phyloP scores from a whole-genome alignment of 2,329 filamentous ascomycete genomes.

The Chaetothyriales sp. region DNA sequence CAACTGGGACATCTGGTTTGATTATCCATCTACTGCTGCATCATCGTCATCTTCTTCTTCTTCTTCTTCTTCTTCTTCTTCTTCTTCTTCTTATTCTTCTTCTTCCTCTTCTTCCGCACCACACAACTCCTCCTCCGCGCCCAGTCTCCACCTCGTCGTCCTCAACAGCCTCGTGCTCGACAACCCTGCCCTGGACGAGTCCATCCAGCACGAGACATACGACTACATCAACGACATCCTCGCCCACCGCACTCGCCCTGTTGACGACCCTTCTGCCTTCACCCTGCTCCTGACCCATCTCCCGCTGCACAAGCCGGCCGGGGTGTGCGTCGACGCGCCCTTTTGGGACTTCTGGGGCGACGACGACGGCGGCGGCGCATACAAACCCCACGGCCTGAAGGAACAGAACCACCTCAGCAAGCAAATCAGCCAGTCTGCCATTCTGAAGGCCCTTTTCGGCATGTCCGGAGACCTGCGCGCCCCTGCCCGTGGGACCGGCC shows the following conservation, averaged over 20 bases:
- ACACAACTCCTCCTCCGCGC: slow-evolving; percentile 13
- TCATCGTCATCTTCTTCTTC: too few relatives aligned
- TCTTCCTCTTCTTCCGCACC: slow-evolving; percentile 22
- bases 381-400: slow-evolving; percentile 37
- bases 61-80: too few relatives aligned
- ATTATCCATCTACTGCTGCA: slow-evolving; percentile 27
- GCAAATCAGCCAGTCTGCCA: slow-evolving; percentile 49
- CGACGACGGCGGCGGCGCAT: slow-evolving; percentile 33
- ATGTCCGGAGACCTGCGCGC: slow-evolving; percentile 49
- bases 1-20: slow-evolving; percentile 78
- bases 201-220: slow-evolving; percentile 64
- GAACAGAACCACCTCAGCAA: slow-evolving; percentile 84
- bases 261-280: slow-evolving; percentile 50
- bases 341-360: slow-evolving; percentile 64
- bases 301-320: slow-evolving; percentile 67
- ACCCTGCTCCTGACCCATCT: slow-evolving; percentile 86
- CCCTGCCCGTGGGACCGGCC: slow-evolving; percentile 47
- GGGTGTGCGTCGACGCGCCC: slow-evolving; percentile 70
- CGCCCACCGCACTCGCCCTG: slow-evolving; percentile 40
- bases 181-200: slow-evolving; percentile 52
- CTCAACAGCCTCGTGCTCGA: slow-evolving; percentile 93
- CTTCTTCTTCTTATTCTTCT: too few relatives aligned
- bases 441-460: slow-evolving; percentile 75
- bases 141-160: slow-evolving; percentile 64
- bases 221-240: slow-evolving; percentile 49